Evolutionary conservation across 129 eudicot genomes (phyloP), one percentile per base, ranked within the genome.

Genomic region (Sambucus nigra): DNA sequence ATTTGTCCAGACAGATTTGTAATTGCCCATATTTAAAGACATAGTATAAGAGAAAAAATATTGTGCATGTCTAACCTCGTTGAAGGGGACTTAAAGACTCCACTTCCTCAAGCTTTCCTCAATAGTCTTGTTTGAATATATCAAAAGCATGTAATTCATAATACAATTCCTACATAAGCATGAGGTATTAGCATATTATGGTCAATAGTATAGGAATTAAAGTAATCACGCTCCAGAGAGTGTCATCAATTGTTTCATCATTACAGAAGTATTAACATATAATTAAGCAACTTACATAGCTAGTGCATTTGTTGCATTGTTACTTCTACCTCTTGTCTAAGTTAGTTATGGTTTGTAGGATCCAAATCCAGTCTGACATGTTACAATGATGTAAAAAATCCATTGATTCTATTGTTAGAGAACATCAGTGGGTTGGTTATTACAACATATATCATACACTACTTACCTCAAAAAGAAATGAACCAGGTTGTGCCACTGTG

Each of bases 401-500:
- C 23, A 54, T 55, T 8, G 23, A 10, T 53, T 60, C 44, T 31
- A 19, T 49, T 28, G n/a, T n/a, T n/a, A n/a, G n/a, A n/a, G n/a
- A n/a, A n/a, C n/a, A n/a, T n/a, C n/a, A n/a, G n/a, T n/a, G n/a
- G n/a, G n/a, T n/a, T n/a, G n/a, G 47, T 68, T 51, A 42, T 24
- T 23, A 17, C 17, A 27, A 13, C 48, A 45, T 50, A 55, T 16
- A 39, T 26, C 38, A 10, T 35, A 51, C n/a, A n/a, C n/a, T n/a
- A 51, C 40, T 77, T 84, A 88, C 97, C 84, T 88, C 71, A 80
- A 80, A 70, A 88, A 88, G 70, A 75, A 88, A 51, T 82, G 91
- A 52, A 84, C 95, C 86, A 88, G 69, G 74, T 88, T 78, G 79
- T 88, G 97, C 97, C 97, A 88, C 61, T 81, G 97, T 73, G 97